A percentile compares a stretch with the other conserved stretches of the same genome.
Conservation (phyloP, 768 basidiomycete genomes). For the Amanita pallidorosea region DNA sequence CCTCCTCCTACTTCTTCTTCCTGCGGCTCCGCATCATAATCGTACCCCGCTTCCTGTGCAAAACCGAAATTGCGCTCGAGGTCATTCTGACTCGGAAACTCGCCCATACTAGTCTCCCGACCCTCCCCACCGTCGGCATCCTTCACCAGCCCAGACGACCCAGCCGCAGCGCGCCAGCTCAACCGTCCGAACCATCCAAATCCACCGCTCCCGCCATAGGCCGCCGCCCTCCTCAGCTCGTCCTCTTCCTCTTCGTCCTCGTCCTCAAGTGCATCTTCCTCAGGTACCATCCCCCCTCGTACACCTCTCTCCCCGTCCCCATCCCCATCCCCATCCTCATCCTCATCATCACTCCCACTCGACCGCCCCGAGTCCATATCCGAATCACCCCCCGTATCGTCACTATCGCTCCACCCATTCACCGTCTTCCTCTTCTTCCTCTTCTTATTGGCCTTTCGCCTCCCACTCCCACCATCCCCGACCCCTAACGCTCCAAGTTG, state of each 20-base stretch:
- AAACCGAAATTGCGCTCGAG: slow-evolving; percentile 24
- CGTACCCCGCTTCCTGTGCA: slow-evolving; percentile 10
- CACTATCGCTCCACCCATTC: slow-evolving; percentile 8
- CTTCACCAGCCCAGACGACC: slow-evolving; percentile 1
- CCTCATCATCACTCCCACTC: no score
- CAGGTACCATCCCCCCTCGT: slow-evolving; percentile 9
- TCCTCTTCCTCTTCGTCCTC: background rate
- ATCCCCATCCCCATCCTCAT: slow-evolving; percentile 10
- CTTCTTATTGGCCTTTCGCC: slow-evolving; percentile 7
- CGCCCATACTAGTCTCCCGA: no score
- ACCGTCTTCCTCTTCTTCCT: slow-evolving; percentile 10
- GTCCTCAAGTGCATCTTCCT: background rate
- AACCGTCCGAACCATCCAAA: slow-evolving; percentile 15
- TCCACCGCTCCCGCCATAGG: slow-evolving; percentile 10
- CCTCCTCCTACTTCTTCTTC: slow-evolving; percentile 12
- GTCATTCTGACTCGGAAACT: slow-evolving; percentile 30
- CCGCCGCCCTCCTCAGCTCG: slow-evolving; percentile 1
- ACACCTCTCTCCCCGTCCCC: slow-evolving; percentile 15
- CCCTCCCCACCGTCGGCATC: slow-evolving; percentile 12
- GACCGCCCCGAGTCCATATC: slow-evolving; percentile 1
- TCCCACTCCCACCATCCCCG: background rate
- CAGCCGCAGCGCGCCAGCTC: slow-evolving; percentile 12
- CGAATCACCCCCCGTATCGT: background rate
- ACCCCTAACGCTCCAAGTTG: slow-evolving; percentile 10
- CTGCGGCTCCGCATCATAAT: slow-evolving; percentile 15